Evolutionary conservation across 192 early-diverging fungal genomes (phyloP).

Genomic region (Dispira simplex): DNA sequence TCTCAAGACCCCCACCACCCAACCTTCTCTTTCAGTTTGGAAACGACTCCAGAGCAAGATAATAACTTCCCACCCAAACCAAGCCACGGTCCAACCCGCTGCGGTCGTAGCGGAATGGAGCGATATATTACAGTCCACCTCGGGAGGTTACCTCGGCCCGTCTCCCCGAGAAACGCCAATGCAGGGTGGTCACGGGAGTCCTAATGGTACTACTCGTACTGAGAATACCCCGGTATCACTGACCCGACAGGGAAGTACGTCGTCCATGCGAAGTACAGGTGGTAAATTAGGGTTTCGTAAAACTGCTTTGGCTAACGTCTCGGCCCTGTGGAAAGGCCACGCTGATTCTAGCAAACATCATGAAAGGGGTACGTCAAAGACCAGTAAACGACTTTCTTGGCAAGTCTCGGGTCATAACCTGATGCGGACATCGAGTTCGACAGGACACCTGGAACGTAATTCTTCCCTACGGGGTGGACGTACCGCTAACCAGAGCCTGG

Average conservation of each 20-base stretch:
- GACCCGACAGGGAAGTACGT: not conserved
- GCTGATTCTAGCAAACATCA: not conserved
- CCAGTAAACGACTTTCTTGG: not conserved
- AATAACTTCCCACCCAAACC: not conserved
- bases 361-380: not conserved
- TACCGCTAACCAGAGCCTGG: not conserved
- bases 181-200: not conserved
- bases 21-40: slow-evolving; percentile 1
- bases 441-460: not conserved
- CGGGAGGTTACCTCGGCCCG: not conserved
- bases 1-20: slow-evolving; percentile 19
- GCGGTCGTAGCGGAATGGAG: not conserved
- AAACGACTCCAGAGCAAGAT: slow-evolving; percentile 7
- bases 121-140: not conserved
- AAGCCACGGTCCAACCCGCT: not conserved
- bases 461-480: not conserved
- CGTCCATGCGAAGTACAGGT: not conserved
- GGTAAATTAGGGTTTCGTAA: not conserved
- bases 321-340: not conserved
- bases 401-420: not conserved
- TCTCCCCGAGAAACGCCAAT: not conserved
- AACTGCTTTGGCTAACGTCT: not conserved
- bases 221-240: not conserved
- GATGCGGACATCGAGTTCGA: not conserved
- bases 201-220: not conserved